phyloP scores from a whole-genome alignment of 2,329 filamentous ascomycete genomes.

The Hortaea werneckii region DNA sequence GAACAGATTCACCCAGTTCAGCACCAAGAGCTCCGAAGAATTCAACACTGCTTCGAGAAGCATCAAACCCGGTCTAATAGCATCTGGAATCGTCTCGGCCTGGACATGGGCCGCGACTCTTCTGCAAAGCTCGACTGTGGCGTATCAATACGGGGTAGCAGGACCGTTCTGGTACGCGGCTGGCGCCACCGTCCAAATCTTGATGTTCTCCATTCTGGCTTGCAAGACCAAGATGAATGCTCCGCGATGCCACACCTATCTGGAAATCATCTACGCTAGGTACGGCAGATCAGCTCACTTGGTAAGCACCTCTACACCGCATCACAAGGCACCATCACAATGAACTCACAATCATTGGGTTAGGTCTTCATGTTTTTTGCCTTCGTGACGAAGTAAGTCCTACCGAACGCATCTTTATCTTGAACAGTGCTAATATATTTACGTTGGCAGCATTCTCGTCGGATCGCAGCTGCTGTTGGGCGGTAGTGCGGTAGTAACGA shows the following conservation, averaged over 20 bases:
- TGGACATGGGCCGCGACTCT: constrained; percentile 68
- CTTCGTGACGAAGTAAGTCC: constrained; percentile 27
- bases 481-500: constrained; percentile 34
- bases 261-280: constrained; percentile 3
- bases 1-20: constrained; percentile 29
- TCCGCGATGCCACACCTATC: background rate
- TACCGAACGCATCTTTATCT: too few relatives aligned
- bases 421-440: too few relatives aligned
- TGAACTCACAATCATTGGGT: too few relatives aligned
- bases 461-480: constrained; percentile 33
- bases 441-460: constrained; percentile 25
- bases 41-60: constrained; percentile 77
- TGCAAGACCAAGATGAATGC: constrained; percentile 1
- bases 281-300: constrained; percentile 27
- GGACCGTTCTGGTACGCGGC: constrained; percentile 1
- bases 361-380: constrained; percentile 31
- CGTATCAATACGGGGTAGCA: constrained; percentile 19
- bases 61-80: constrained; percentile 76
- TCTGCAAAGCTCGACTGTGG: constrained; percentile 16
- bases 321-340: too few relatives aligned
- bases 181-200: background rate
- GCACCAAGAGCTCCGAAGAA: constrained; percentile 66
- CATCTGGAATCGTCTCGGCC: constrained; percentile 72
- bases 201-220: background rate
- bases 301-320: background rate